These are phyloP conservation scores for Fonsecaea multimorphosa DNA, from an alignment of 2,329 filamentous ascomycete genomes.

Conservation along the genomic window DNA sequence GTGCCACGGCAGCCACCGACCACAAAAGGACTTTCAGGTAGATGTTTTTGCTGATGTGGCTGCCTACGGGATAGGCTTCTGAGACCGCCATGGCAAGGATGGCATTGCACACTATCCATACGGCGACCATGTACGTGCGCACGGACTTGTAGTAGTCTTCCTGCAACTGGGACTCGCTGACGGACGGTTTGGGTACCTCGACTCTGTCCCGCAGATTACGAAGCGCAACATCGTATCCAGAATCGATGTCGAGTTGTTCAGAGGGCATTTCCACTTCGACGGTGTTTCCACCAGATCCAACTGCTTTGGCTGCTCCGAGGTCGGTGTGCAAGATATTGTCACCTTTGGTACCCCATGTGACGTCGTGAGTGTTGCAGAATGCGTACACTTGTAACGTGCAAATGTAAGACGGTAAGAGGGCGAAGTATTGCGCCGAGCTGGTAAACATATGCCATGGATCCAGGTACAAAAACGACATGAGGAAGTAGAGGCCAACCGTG, in stretches of 20 bases:
- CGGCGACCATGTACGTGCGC: constrained; percentile 95
- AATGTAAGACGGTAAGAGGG: constrained; percentile 89
- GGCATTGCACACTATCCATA: constrained; percentile 92
- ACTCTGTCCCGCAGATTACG: constrained; percentile 93
- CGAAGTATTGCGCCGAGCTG: constrained; percentile 86
- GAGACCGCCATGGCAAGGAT: constrained; percentile 91
- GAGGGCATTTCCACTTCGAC: constrained; percentile 98
- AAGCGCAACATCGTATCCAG: constrained; percentile 93
- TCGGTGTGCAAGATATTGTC: constrained; percentile 96
- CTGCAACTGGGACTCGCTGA: constrained; percentile 81
- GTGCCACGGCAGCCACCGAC: constrained; percentile 82
- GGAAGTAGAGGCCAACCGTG: constrained; percentile 90
- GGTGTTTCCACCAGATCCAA: constrained; percentile 69
- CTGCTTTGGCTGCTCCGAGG: constrained; percentile 80
- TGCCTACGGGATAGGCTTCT: constrained; percentile 76
- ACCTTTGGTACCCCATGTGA: constrained; percentile 98
- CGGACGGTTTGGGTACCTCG: constrained; percentile 69
- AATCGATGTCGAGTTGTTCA: constrained; percentile 97
- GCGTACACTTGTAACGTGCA: constrained; percentile 98
- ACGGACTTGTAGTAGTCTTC: constrained; percentile 99
- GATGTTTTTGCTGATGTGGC: constrained; percentile 75
- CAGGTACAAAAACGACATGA: constrained; percentile 95
- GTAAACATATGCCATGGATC: constrained; percentile 99
- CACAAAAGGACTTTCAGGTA: constrained; percentile 95
- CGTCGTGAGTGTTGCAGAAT: constrained; percentile 98